Conservation (phyloP, 768 basidiomycete genomes). For the Lactarius sp. region DNA sequence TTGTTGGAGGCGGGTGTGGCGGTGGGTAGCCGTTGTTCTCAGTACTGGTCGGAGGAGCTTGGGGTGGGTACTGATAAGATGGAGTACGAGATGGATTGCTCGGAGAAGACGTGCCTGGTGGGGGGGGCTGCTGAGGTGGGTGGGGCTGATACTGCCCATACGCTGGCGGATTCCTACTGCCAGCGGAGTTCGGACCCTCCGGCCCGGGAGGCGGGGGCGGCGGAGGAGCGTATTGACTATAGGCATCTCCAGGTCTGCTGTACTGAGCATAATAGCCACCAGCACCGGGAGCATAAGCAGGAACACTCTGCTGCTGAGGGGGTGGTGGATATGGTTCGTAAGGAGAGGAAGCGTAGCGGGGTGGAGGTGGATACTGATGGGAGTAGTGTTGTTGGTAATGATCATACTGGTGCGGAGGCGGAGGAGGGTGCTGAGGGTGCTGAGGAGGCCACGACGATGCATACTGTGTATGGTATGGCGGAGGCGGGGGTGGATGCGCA, state of each 20-base stretch:
- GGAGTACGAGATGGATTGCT: constrained; percentile 15
- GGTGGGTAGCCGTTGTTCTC: constrained; percentile 14
- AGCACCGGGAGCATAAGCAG: constrained; percentile 5
- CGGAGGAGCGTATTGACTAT: constrained; percentile 16
- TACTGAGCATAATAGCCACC: constrained; percentile 17
- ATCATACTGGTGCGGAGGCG: constrained; percentile 19
- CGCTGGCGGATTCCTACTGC: constrained; percentile 6
- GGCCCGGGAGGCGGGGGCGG: constrained; percentile 14
- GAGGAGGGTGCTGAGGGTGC: constrained; percentile 19
- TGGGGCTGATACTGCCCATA: constrained; percentile 21
- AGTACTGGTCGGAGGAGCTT: constrained; percentile 9
- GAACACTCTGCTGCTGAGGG: constrained; percentile 22
- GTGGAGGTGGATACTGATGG: constrained; percentile 19
- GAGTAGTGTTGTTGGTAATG: constrained; percentile 20
- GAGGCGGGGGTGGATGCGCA: constrained; percentile 17
- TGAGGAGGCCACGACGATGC: constrained; percentile 18
- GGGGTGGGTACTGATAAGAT: constrained; percentile 15
- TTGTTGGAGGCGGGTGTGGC: background rate
- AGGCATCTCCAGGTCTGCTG: constrained; percentile 15
- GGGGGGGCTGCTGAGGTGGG: constrained; percentile 20
- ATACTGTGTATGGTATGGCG: constrained; percentile 18
- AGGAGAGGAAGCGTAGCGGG: constrained; percentile 14
- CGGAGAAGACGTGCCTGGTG: constrained; percentile 19
- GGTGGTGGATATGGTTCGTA: constrained; percentile 22
- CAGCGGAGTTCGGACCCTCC: constrained; percentile 10